Evolutionary conservation across 2,329 filamentous ascomycete species (phyloP).

Genomic region (Epichloe elymi): DNA sequence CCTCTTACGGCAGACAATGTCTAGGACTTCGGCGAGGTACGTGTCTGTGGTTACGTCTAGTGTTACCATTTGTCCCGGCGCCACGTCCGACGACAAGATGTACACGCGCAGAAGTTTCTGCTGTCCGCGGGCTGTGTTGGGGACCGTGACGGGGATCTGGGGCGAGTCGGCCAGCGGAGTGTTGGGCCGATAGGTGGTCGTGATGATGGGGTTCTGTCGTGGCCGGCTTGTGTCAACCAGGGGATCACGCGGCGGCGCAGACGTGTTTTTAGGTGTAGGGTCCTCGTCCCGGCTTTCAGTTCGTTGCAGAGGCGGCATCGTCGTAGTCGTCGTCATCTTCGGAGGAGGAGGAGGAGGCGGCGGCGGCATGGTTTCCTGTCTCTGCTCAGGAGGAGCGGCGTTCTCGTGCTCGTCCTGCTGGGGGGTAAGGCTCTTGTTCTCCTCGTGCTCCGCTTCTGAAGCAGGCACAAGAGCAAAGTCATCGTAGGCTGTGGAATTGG

Average conservation of each 20-base stretch:
- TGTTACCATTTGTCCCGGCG: slow-evolving; percentile 60
- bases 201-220: slow-evolving; percentile 46
- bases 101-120: slow-evolving; percentile 61
- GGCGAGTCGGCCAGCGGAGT: slow-evolving; percentile 43
- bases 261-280: slow-evolving; percentile 12
- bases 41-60: slow-evolving; percentile 70
- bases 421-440: slow-evolving; percentile 57
- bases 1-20: slow-evolving; percentile 63
- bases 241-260: slow-evolving; percentile 18
- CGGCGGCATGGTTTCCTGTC: slow-evolving; percentile 1
- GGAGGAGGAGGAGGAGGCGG: no score
- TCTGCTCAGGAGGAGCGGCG: slow-evolving; percentile 10
- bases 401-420: slow-evolving; percentile 51
- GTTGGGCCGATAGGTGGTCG: slow-evolving; percentile 44
- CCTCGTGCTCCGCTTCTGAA: slow-evolving; percentile 50
- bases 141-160: slow-evolving; percentile 29
- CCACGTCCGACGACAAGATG: slow-evolving; percentile 54
- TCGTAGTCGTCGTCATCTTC: neutral
- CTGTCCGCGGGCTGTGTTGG: slow-evolving; percentile 42
- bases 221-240: slow-evolving; percentile 21
- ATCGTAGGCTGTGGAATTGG: slow-evolving; percentile 65
- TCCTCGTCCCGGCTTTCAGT: slow-evolving; percentile 5
- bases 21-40: slow-evolving; percentile 70
- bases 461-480: slow-evolving; percentile 72
- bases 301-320: neutral